Percentiles rank a stretch among this genome's conserved stretches.
Evolutionary conservation across 768 basidiomycete species (phyloP).

Genomic region (Agaricus subrufescens): DNA sequence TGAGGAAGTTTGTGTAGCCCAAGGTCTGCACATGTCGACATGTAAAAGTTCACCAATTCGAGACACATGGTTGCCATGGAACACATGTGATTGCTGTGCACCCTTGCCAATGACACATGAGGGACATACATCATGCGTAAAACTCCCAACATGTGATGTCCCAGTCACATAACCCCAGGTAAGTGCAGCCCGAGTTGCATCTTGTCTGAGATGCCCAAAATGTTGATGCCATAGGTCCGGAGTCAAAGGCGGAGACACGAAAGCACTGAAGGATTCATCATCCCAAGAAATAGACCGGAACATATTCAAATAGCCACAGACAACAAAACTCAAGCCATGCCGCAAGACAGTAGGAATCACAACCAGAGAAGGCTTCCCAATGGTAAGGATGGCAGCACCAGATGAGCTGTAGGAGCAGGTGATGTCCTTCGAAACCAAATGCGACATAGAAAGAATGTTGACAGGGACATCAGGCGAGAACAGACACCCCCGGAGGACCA

Average conservation of each 20-base stretch:
- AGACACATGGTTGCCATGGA: constrained; percentile 8
- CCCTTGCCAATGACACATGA: constrained; percentile 22
- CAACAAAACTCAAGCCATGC: not conserved
- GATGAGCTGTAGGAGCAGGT: not conserved
- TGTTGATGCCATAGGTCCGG: constrained; percentile 20
- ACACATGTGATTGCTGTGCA: constrained; percentile 13
- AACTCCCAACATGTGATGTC: constrained; percentile 5
- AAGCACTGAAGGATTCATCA: not conserved
- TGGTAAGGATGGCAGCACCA: not conserved
- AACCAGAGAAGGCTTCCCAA: not conserved
- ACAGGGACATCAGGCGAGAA: constrained; percentile 19
- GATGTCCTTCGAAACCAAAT: constrained; percentile 11
- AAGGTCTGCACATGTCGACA: constrained; percentile 22
- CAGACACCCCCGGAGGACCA: constrained; percentile 18
- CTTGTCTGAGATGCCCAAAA: constrained; percentile 19
- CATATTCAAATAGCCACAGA: not conserved
- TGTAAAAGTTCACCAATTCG: constrained; percentile 19
- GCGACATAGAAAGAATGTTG: constrained; percentile 19
- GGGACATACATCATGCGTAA: constrained; percentile 11
- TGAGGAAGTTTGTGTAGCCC: constrained; percentile 13
- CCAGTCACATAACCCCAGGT: constrained; percentile 16
- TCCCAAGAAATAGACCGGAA: not conserved
- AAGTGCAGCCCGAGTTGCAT: constrained; percentile 14
- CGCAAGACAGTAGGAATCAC: not conserved
- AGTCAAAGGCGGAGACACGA: not conserved